These are phyloP conservation scores for Wickerhamiella allomyrinae DNA, from an alignment of 805 yeast genomes.

Conservation along the genomic window DNA sequence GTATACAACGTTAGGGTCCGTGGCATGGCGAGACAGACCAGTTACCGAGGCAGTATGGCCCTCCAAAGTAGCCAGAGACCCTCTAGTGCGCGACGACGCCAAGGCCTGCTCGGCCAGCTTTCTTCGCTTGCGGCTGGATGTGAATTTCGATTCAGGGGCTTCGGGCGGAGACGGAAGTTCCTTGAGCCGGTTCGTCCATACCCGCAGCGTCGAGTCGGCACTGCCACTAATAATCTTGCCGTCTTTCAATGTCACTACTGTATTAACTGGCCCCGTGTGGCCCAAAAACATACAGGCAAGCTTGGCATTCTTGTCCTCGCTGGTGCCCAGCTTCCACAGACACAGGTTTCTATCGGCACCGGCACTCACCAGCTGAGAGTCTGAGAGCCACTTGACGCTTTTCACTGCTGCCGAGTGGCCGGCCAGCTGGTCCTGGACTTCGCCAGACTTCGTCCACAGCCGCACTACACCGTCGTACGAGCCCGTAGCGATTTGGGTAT, in stretches of 20 bases:
- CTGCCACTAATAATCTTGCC: conserved; percentile 66
- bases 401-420: conserved; percentile 86
- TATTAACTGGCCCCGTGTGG: conserved; percentile 76
- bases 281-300: conserved; percentile 80
- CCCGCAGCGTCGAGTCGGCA: conserved; percentile 60
- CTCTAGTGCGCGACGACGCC: conserved; percentile 60
- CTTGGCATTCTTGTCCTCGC: conserved; percentile 32
- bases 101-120: conserved; percentile 59
- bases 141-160: conserved; percentile 30
- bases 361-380: conserved; percentile 63
- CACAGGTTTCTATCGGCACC: conserved; percentile 84
- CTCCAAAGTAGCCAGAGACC: conserved; percentile 65
- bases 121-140: conserved; percentile 80
- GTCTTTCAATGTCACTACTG: conserved; percentile 32
- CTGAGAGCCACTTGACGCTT: conserved; percentile 64
- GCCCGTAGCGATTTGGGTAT: conserved; percentile 56
- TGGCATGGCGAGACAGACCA: conserved; percentile 57
- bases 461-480: conserved; percentile 92
- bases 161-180: conserved; percentile 50
- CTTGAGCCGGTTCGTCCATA: conserved; percentile 81
- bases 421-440: conserved; percentile 59
- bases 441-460: conserved; percentile 71
- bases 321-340: conserved; percentile 66
- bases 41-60: conserved; percentile 83
- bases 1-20: conserved; percentile 71